phyloP scores from a whole-genome alignment of 2,329 filamentous ascomycete species.

The Ophiostoma tasmaniense region DNA sequence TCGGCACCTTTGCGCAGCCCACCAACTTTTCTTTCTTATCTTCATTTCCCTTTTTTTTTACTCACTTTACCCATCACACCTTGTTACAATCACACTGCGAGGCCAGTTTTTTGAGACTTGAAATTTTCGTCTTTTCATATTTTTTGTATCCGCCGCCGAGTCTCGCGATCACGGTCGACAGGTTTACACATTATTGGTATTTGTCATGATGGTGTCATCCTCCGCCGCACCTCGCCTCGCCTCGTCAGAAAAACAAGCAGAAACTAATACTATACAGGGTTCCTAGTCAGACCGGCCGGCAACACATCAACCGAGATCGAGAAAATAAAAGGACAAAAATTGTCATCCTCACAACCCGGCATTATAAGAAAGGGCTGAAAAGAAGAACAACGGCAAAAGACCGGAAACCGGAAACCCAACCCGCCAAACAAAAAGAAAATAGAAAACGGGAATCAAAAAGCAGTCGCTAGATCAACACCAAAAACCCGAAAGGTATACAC shows the following conservation, averaged over 20 bases:
- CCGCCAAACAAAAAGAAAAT: conserved; percentile 8
- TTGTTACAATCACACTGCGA: neutral
- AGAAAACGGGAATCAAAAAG: neutral
- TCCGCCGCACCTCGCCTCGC: neutral
- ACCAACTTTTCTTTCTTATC: neutral
- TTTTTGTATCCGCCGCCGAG: conserved; percentile 11
- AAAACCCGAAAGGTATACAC: conserved; percentile 15
- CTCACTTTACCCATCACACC: neutral
- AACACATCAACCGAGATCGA: conserved; percentile 16
- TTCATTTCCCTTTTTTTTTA: neutral
- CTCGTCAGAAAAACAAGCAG: neutral
- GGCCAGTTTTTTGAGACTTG: conserved; percentile 2
- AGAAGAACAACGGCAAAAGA: conserved; percentile 6
- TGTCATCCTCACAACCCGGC: neutral
- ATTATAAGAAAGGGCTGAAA: neutral
- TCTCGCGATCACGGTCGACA: neutral
- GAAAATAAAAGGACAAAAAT: conserved; percentile 1
- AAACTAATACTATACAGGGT: conserved; percentile 18
- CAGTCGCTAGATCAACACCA: conserved; percentile 8
- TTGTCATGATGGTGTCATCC: conserved; percentile 8
- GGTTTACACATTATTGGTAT: conserved; percentile 13
- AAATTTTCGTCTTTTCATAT: conserved; percentile 13
- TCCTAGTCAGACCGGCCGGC: conserved; percentile 7
- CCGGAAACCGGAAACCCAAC: conserved; percentile 4
- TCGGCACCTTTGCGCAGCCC: neutral